A percentile compares a stretch with the other conserved stretches of the same genome.
phyloP scores from a whole-genome alignment of 306 rosid genomes.

The Hylodesmum podocarpum region DNA sequence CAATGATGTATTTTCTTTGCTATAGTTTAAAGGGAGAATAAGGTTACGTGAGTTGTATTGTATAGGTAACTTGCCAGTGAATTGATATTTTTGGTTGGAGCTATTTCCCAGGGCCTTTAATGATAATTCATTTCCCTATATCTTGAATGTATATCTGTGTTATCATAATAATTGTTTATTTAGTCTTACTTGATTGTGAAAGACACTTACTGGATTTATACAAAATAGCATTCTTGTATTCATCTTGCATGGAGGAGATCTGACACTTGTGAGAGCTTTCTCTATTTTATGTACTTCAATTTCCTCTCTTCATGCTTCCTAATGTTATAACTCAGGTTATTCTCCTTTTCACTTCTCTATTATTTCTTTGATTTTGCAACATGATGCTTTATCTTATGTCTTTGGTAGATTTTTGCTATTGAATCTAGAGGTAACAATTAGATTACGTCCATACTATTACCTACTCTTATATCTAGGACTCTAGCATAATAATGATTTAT shows the following conservation, averaged over 20 bases:
- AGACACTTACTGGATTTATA: conserved; percentile 68
- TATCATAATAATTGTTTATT: too few relatives aligned
- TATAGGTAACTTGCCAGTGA: not conserved
- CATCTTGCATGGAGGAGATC: conserved; percentile 87
- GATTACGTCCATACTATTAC: too few relatives aligned
- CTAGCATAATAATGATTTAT: too few relatives aligned
- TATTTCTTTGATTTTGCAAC: not conserved
- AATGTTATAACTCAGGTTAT: conserved; percentile 93
- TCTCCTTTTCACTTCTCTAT: not conserved
- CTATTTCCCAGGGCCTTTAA: not conserved
- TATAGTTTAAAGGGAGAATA: not conserved
- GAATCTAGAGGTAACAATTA: too few relatives aligned
- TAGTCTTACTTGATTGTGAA: too few relatives aligned
- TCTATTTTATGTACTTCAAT: conserved; percentile 91
- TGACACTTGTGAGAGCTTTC: conserved; percentile 95
- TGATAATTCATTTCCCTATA: not conserved
- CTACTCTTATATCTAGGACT: too few relatives aligned
- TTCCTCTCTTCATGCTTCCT: conserved; percentile 98
- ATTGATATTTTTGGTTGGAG: not conserved
- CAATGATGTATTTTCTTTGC: not conserved
- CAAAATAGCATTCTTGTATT: conserved; percentile 88
- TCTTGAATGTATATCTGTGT: too few relatives aligned
- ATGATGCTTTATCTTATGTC: not conserved
- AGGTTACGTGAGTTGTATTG: not conserved
- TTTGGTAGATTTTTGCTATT: too few relatives aligned